Conservation (phyloP, 805 yeast species). For the Nakazawaea holstii region DNA sequence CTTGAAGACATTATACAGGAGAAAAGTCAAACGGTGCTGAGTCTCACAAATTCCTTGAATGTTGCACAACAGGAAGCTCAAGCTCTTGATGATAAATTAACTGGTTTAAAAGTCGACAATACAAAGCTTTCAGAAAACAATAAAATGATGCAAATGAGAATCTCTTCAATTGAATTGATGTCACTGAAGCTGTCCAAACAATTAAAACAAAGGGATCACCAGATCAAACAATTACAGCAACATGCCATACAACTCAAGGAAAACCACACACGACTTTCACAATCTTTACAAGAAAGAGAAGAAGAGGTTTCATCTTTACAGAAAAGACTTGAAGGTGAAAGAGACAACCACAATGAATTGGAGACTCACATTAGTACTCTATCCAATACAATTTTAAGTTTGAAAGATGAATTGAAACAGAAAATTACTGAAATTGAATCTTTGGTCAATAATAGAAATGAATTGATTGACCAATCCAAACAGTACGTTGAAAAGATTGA, state of each 20-base stretch:
- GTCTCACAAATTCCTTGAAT: constrained; percentile 9
- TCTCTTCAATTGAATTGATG: constrained; percentile 14
- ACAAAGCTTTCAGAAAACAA: constrained; percentile 14
- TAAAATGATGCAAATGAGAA: constrained; percentile 14
- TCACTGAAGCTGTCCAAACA: constrained; percentile 11
- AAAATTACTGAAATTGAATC: constrained; percentile 1
- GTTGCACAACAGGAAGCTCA: constrained; percentile 3
- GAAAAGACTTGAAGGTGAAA: constrained; percentile 8
- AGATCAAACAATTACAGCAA: constrained; percentile 13
- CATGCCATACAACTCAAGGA: constrained; percentile 15
- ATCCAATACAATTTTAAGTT: constrained; percentile 15
- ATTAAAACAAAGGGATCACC: constrained; percentile 11
- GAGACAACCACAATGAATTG: constrained; percentile 9
- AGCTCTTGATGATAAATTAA: constrained; percentile 7
- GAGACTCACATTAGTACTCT: constrained; percentile 17
- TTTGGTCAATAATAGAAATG: not conserved
- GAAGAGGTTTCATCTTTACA: not conserved
- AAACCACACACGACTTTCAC: constrained; percentile 13
- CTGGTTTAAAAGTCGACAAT: constrained; percentile 12
- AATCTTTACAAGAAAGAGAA: constrained; percentile 4
- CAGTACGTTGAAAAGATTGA: not conserved
- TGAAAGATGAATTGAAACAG: constrained; percentile 11
- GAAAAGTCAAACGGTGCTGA: constrained; percentile 11
- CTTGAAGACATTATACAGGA: constrained; percentile 12
- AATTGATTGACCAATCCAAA: constrained; percentile 13